A percentile compares a stretch with the other conserved stretches of the same genome.
Evolutionary conservation across 106 monocot species (phyloP).

Genomic region (Agapanthus africanus): DNA sequence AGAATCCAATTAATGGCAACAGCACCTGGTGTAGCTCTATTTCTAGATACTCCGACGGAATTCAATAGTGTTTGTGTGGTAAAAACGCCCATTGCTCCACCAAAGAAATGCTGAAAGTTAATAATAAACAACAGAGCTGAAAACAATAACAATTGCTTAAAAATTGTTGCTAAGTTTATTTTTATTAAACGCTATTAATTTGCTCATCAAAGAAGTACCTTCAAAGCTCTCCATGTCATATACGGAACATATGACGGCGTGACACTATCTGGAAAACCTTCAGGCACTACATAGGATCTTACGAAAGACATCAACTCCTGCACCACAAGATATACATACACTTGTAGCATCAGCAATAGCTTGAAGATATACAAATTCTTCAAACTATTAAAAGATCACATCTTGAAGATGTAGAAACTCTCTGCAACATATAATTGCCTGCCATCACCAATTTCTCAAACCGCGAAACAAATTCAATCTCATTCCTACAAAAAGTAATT

Average conservation of each 20-base stretch:
- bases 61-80: slow-evolving; percentile 76
- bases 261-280: slow-evolving; percentile 98
- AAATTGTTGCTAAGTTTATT: slow-evolving; percentile 1
- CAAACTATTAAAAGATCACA: background rate
- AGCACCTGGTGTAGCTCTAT: slow-evolving; percentile 71
- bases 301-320: slow-evolving; percentile 89
- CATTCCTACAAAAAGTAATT: background rate
- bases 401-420: slow-evolving; percentile 4
- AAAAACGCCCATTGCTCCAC: slow-evolving; percentile 98
- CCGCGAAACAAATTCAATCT: background rate
- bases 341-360: background rate
- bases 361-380: background rate
- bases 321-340: background rate
- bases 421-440: background rate
- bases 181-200: background rate
- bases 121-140: background rate
- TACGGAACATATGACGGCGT: slow-evolving; percentile 98
- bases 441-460: background rate
- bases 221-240: slow-evolving; percentile 99
- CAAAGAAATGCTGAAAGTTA: slow-evolving; percentile 85
- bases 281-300: slow-evolving; percentile 94
- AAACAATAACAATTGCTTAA: background rate
- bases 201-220: slow-evolving; percentile 33
- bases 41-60: slow-evolving; percentile 89
- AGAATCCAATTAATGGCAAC: slow-evolving; percentile 99